Evolutionary conservation across 805 yeast species (phyloP).

Genomic region (Torulaspora gathmanii): DNA sequence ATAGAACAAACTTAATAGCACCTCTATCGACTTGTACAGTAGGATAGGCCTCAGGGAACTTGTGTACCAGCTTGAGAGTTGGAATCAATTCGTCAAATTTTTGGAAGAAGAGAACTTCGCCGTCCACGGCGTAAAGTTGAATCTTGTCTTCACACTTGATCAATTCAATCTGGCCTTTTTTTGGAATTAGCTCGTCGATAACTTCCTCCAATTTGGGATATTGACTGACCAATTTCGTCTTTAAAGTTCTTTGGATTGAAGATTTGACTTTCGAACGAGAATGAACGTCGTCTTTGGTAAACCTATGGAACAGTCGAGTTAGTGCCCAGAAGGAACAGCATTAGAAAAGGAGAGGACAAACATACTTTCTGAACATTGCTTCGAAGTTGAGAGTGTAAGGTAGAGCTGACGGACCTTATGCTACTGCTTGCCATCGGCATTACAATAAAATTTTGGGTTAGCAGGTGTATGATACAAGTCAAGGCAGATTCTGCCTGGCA

Average conservation of each 20-base stretch:
- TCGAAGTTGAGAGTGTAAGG: not conserved
- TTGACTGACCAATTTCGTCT: slow-evolving; percentile 64
- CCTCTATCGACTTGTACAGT: slow-evolving; percentile 89
- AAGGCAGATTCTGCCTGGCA: no score
- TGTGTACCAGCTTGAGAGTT: slow-evolving; percentile 66
- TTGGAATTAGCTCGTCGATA: slow-evolving; percentile 80
- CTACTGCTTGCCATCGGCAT: not conserved
- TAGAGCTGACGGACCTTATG: not conserved
- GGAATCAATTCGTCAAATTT: slow-evolving; percentile 79
- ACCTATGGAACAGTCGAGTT: slow-evolving; percentile 36
- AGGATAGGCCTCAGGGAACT: slow-evolving; percentile 80
- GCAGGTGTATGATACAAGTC: no score
- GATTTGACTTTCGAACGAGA: slow-evolving; percentile 89
- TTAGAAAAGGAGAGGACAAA: not conserved
- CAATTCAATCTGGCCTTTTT: slow-evolving; percentile 73
- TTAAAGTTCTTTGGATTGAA: slow-evolving; percentile 88
- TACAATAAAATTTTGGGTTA: not conserved
- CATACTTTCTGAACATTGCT: slow-evolving; percentile 7
- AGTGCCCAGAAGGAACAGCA: not conserved
- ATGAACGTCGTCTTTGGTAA: slow-evolving; percentile 81
- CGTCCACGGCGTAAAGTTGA: slow-evolving; percentile 68
- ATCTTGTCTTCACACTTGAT: slow-evolving; percentile 88
- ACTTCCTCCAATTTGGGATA: slow-evolving; percentile 70
- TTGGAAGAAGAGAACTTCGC: slow-evolving; percentile 72
- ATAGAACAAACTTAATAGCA: slow-evolving; percentile 89